A percentile compares a stretch with the other conserved stretches of the same genome.
Conservation (phyloP, 2,329 filamentous ascomycete species). For the Diaporthe citriasiana region DNA sequence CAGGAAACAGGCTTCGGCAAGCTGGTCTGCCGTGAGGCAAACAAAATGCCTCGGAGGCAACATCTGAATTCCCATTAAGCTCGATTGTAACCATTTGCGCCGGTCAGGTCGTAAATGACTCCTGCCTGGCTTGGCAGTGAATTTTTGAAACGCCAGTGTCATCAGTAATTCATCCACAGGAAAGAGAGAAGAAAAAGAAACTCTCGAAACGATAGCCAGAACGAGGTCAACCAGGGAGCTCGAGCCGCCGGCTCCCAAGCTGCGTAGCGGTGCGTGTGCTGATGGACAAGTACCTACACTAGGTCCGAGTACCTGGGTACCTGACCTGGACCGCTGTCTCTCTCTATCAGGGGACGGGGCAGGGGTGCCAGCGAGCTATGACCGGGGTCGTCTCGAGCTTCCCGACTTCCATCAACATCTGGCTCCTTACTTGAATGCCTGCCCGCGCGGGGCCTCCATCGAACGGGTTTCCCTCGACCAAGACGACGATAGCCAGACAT, state of each 20-base stretch:
- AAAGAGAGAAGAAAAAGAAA: not conserved
- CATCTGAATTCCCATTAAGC: not conserved
- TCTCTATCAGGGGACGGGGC: constrained; percentile 4
- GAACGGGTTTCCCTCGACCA: not conserved
- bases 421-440: not conserved
- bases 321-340: not conserved
- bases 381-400: not conserved
- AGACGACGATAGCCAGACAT: constrained; percentile 52
- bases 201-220: not conserved
- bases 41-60: constrained; percentile 5
- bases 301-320: not conserved
- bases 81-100: not conserved
- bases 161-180: not conserved
- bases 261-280: not conserved
- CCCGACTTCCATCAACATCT: constrained; percentile 17
- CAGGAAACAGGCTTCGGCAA: not conserved
- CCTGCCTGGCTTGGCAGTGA: not conserved
- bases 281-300: not conserved
- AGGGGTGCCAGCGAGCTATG: constrained; percentile 14
- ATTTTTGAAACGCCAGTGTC: not conserved
- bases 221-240: not conserved
- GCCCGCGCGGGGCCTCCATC: not conserved
- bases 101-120: not conserved
- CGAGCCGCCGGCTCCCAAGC: not conserved
- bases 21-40: not conserved